A percentile compares a stretch with the other conserved stretches of the same genome.
Evolutionary conservation across 73 alveolate species (phyloP).

Genomic region (Tetrahymena malaccensis): DNA sequence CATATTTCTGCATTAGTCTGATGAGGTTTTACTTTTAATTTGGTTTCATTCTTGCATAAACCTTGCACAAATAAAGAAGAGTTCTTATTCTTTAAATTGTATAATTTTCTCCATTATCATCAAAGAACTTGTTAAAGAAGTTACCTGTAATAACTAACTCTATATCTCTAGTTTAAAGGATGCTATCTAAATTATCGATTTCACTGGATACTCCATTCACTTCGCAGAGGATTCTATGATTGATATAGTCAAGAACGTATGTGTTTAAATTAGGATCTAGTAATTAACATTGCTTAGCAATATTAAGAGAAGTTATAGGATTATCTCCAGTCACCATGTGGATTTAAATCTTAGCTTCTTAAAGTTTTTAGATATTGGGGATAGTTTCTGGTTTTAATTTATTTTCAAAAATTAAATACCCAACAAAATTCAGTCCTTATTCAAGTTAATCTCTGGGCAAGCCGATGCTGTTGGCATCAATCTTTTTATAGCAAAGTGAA

Average conservation of each 20-base stretch:
- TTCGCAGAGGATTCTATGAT: neutral
- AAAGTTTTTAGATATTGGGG: neutral
- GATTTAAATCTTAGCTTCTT: slow-evolving; percentile 10
- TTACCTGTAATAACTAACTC: slow-evolving; percentile 11
- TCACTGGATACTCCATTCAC: neutral
- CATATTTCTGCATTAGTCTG: slow-evolving; percentile 47
- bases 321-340: slow-evolving; percentile 59
- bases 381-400: slow-evolving; percentile 67
- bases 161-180: neutral
- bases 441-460: slow-evolving; percentile 63
- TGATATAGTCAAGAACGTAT: neutral
- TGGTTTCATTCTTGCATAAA: slow-evolving; percentile 85
- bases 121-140: slow-evolving; percentile 2
- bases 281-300: slow-evolving; percentile 15
- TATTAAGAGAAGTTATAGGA: slow-evolving; percentile 43
- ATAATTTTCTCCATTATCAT: neutral
- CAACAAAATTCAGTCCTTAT: slow-evolving; percentile 56
- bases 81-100: neutral
- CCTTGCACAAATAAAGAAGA: slow-evolving; percentile 30
- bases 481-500: slow-evolving; percentile 6
- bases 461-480: slow-evolving; percentile 38
- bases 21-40: slow-evolving; percentile 66
- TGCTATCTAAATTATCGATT: neutral
- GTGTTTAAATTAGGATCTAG: neutral
- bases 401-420: slow-evolving; percentile 70